Evolutionary conservation across 352 stramenopile species (phyloP), one percentile per base, ranked within the genome.

Genomic region (Phytopythium oedochilum): DNA sequence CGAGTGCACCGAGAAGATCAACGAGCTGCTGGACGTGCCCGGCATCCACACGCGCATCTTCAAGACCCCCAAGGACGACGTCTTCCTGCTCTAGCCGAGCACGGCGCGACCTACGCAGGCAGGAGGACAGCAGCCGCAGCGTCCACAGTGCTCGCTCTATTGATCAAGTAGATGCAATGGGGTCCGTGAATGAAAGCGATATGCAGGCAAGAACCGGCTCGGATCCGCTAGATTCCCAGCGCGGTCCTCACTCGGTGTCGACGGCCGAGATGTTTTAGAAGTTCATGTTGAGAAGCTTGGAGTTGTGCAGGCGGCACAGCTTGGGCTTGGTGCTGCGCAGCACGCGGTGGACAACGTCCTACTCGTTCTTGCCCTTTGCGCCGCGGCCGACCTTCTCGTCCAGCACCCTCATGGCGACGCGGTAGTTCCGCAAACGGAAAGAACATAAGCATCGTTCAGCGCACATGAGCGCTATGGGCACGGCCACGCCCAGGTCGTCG

Each of bases 21-120:
- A 95, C 61, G 78, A 95, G 60, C 65, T 92, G 29, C 64, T 95
- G 55, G 85, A 92, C 55, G 78, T 91, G 32, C 85, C 85, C 0
- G 83, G 75, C n/a, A 70, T 89, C 57, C 75, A 90, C 62, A 89
- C 84, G 55, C 80, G 85, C 56, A 71, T 95, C 38, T 93, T 92
- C 66, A 85, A 83, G 54, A 79, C 51, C 26, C 83, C 83, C 2
- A 82, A 87, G 46, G 81, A 93, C 50, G 78, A 95, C 55, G 78
- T 95, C 42, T 95, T 95, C 62, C 71, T 95, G 18, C 69, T 95
- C 15, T 93, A 48, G 42, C 15, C 38, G 8, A 42, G n/a, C n/a
- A n/a, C n/a, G n/a, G n/a, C n/a, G n/a, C n/a, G n/a, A n/a, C n/a
- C n/a, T n/a, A n/a, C n/a, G n/a, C n/a, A n/a, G n/a, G n/a, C n/a